Percentiles rank a stretch among this genome's conserved stretches.
These are phyloP conservation scores for Chalciporus pseudorubinellus DNA, from an alignment of 768 basidiomycete species.

Conservation along the genomic window DNA sequence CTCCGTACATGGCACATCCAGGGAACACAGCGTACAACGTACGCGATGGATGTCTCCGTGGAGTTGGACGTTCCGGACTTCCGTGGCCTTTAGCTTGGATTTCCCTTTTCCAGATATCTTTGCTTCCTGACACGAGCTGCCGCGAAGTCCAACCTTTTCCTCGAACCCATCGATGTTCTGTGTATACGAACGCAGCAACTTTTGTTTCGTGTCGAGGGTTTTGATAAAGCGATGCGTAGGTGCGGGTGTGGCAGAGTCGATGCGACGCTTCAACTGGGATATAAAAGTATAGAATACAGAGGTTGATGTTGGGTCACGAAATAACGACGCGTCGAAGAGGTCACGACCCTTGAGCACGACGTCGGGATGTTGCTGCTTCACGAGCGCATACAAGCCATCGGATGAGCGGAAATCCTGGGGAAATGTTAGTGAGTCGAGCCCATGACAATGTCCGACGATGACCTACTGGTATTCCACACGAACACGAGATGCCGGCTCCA, in stretches of 20 bases:
- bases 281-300: conserved; percentile 95
- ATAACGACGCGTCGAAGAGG: conserved; percentile 90
- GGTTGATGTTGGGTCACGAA: conserved; percentile 81
- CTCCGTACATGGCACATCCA: conserved; percentile 66
- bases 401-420: conserved; percentile 92
- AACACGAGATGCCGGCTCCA: conserved; percentile 95
- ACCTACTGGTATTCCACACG: conserved; percentile 92
- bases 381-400: conserved; percentile 87
- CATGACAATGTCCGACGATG: background rate
- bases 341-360: conserved; percentile 89
- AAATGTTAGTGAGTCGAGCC: conserved; percentile 8
- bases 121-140: conserved; percentile 57
- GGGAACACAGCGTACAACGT: conserved; percentile 81
- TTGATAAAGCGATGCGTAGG: conserved; percentile 88
- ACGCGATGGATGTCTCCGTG: conserved; percentile 94
- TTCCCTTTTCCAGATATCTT: conserved; percentile 61
- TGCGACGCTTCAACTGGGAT: conserved; percentile 79
- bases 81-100: conserved; percentile 60
- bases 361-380: conserved; percentile 81
- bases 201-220: conserved; percentile 77
- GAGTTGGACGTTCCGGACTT: conserved; percentile 86
- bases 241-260: conserved; percentile 77
- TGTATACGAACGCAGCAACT: conserved; percentile 87
- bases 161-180: conserved; percentile 99
- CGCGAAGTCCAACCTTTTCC: conserved; percentile 69